Evolutionary conservation across 352 stramenopile species (phyloP), one percentile per base, ranked within the genome.

Genomic region (Globisporangium rhizosaccharum): DNA sequence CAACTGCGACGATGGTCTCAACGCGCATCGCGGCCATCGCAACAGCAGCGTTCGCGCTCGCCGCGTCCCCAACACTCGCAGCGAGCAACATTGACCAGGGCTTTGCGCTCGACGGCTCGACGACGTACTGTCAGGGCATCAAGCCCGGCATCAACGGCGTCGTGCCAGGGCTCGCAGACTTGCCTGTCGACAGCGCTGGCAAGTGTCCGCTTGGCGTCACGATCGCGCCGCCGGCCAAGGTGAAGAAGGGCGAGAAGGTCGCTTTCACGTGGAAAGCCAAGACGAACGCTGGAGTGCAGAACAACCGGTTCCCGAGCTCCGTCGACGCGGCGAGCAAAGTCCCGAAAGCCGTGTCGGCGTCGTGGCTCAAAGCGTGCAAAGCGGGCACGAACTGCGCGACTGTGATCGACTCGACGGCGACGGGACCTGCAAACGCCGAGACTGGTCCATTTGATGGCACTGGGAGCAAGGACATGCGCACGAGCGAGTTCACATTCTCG

Each of bases 71-170:
- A n/a, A 49, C 17, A 8, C 20, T 49, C 2, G 51, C 54, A 8
- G 74, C 59, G 12, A 62, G 59, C 36, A 77, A 84, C 61, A 82
- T 92, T 23, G 82, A 92, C 61, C 71, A 70, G 50, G 80, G 79
- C 15, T 92, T 86, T 56, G 73, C 66, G 26, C 63, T 76, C 45
- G 79, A 92, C 53, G 80, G 82, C 39, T 33, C 62, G 5, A 86
- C 76, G 25, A 92, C 82, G 9, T 92, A 92, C 64, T 92, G 82
- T 64, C 74, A 89, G 70, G 82, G 80, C 55, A 57, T 84, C 20
- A 68, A 54, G 36, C 44, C 47, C 30, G 42, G 39, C 36, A 63
- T 53, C 10, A 20, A 51, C 12, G 66, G 64, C 28, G 68, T 66
- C 14, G 71, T 66, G 25, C 67, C 87, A 12, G 70, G 33, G 18